These are phyloP conservation scores for Termitomyces sp. DNA, from an alignment of 768 basidiomycete genomes.

Conservation along the genomic window DNA sequence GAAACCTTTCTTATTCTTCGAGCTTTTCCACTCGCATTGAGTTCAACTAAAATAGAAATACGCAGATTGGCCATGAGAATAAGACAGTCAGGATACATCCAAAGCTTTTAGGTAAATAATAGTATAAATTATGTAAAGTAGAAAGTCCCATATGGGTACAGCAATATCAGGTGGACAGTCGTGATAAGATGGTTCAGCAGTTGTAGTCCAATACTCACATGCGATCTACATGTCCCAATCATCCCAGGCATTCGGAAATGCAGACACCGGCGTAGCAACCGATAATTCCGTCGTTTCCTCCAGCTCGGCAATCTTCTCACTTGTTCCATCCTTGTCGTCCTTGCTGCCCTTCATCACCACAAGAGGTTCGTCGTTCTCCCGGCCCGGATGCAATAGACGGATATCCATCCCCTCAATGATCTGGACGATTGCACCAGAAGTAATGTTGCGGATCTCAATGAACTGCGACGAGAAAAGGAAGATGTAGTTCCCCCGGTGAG, in stretches of 20 bases:
- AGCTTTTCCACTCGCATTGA: too few relatives aligned
- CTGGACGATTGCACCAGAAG: constrained; percentile 70
- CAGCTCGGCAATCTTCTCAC: constrained; percentile 65
- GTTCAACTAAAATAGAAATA: too few relatives aligned
- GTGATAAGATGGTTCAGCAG: background rate
- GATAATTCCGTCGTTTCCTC: constrained; percentile 62
- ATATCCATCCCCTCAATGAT: constrained; percentile 76
- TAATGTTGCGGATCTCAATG: constrained; percentile 67
- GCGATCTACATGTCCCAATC: constrained; percentile 64
- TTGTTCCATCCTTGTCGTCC: constrained; percentile 52
- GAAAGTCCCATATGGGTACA: background rate
- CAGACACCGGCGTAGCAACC: constrained; percentile 27
- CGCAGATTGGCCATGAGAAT: too few relatives aligned
- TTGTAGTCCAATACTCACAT: background rate
- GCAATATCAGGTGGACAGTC: too few relatives aligned
- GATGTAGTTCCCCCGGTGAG: constrained; percentile 57
- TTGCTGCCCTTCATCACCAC: constrained; percentile 60
- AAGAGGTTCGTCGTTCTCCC: constrained; percentile 47
- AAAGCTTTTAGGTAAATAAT: too few relatives aligned
- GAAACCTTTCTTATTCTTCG: too few relatives aligned
- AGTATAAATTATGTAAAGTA: background rate
- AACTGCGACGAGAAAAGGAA: constrained; percentile 73
- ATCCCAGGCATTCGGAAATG: constrained; percentile 50
- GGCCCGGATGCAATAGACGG: constrained; percentile 53
- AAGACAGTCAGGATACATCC: too few relatives aligned